Conservation (phyloP, 768 basidiomycete species). For the Chlorophyllum brunneum region DNA sequence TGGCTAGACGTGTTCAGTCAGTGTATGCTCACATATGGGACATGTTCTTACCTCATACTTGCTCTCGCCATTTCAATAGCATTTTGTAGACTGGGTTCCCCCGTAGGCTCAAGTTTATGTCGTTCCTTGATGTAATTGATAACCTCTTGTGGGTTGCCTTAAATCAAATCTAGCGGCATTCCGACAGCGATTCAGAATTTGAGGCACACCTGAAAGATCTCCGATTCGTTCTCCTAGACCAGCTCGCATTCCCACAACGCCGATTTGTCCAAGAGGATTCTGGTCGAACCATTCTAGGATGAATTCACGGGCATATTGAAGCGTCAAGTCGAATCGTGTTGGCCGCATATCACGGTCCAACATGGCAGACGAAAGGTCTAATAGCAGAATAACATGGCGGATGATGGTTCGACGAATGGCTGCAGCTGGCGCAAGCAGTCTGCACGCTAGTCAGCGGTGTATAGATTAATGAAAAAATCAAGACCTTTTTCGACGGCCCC, state of each 20-base stretch:
- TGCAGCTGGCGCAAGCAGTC: conserved; percentile 75
- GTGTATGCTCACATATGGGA: conserved; percentile 6
- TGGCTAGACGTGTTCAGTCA: conserved; percentile 51
- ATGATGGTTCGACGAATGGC: conserved; percentile 95
- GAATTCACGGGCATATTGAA: conserved; percentile 90
- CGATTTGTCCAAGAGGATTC: conserved; percentile 96
- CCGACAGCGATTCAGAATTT: background rate
- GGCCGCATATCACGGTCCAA: conserved; percentile 95
- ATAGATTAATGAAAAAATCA: conserved; percentile 3
- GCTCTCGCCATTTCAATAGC: conserved; percentile 95
- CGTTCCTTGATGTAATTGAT: conserved; percentile 80
- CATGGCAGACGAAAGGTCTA: conserved; percentile 92
- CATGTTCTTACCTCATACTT: conserved; percentile 70
- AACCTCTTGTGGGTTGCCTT: conserved; percentile 87
- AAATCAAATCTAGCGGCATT: background rate
- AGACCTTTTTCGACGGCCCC: conserved; percentile 80
- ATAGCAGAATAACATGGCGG: conserved; percentile 87
- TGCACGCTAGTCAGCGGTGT: conserved; percentile 22
- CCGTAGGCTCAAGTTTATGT: conserved; percentile 82
- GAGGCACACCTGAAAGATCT: conserved; percentile 83
- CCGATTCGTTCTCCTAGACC: conserved; percentile 88
- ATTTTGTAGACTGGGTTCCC: conserved; percentile 96
- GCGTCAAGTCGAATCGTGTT: conserved; percentile 84
- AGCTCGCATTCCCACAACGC: conserved; percentile 87
- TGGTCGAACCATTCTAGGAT: conserved; percentile 98